A percentile compares a stretch with the other conserved stretches of the same genome.
These are phyloP conservation scores for Nakazawaea molendinolei DNA, from an alignment of 805 yeast species.

Conservation along the genomic window DNA sequence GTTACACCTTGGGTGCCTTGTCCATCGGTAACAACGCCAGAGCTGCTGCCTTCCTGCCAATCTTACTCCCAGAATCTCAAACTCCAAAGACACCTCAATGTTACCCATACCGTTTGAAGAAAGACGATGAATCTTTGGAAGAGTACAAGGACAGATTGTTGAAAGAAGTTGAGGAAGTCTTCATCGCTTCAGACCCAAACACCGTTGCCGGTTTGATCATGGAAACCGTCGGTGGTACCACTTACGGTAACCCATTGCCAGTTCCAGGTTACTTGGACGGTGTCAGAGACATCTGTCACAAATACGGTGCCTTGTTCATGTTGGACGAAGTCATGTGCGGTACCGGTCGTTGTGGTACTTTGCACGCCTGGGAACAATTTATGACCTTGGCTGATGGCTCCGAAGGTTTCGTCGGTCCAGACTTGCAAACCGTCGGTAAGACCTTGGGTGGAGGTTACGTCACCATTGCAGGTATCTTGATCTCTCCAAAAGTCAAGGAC, in stretches of 20 bases:
- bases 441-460: conserved; percentile 45
- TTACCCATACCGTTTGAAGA: conserved; percentile 27
- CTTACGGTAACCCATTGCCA: conserved; percentile 37
- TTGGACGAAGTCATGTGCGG: conserved; percentile 55
- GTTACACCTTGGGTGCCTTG: conserved; percentile 38
- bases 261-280: conserved; percentile 40
- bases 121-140: conserved; percentile 29
- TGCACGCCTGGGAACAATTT: conserved; percentile 41
- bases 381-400: conserved; percentile 18
- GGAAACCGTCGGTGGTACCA: conserved; percentile 42
- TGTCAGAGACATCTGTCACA: conserved; percentile 37
- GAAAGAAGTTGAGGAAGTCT: conserved; percentile 31
- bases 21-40: conserved; percentile 31
- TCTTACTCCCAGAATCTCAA: conserved; percentile 18
- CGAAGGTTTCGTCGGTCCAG: conserved; percentile 32
- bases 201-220: conserved; percentile 35
- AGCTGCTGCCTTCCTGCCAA: conserved; percentile 24
- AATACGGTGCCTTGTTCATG: conserved; percentile 40
- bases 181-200: conserved; percentile 32
- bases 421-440: conserved; percentile 44
- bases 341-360: conserved; percentile 42
- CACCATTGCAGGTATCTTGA: conserved; percentile 41
- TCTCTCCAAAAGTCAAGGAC: conserved; percentile 34
- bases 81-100: conserved; percentile 24
- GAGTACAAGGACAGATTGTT: conserved; percentile 30